phyloP scores from a whole-genome alignment of 345 rosid genomes.

The Lagerstroemia speciosa region DNA sequence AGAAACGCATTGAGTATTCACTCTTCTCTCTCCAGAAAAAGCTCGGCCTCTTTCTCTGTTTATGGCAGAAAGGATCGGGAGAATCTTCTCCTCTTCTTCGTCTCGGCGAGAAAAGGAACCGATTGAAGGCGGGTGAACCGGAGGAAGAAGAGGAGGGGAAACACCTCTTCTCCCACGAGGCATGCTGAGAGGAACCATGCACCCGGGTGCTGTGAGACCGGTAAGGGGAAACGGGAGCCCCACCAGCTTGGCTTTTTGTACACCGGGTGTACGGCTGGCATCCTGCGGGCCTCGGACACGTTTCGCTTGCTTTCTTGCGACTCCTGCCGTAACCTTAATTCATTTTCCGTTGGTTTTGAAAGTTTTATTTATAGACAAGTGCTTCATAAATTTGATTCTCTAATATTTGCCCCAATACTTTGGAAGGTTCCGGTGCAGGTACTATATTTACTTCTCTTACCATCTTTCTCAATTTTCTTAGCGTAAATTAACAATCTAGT shows the following conservation, averaged over 20 bases:
- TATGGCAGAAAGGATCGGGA: neutral
- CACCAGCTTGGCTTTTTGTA: neutral
- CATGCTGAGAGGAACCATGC: neutral
- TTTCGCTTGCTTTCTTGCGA: neutral
- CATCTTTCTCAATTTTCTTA: too few species aligned
- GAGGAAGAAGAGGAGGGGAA: too few species aligned
- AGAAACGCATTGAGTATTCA: neutral
- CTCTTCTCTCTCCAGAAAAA: neutral
- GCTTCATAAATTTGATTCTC: neutral
- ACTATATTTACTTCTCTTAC: too few species aligned
- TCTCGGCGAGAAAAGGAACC: neutral
- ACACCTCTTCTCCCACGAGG: too few species aligned
- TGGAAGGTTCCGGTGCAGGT: neutral
- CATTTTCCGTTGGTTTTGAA: constrained; percentile 1
- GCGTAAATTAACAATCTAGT: too few species aligned
- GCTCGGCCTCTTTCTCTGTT: neutral
- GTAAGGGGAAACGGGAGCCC: neutral
- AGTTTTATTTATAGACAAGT: neutral
- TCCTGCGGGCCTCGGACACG: neutral
- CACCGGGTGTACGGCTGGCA: neutral
- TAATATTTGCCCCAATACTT: neutral
- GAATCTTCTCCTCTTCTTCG: neutral
- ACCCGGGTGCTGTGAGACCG: neutral
- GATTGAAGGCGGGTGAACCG: too few species aligned
- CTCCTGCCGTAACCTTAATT: neutral